Evolutionary conservation across 371 early-diverging fungal genomes (phyloP).

Genomic region (Mucor mucedo): DNA sequence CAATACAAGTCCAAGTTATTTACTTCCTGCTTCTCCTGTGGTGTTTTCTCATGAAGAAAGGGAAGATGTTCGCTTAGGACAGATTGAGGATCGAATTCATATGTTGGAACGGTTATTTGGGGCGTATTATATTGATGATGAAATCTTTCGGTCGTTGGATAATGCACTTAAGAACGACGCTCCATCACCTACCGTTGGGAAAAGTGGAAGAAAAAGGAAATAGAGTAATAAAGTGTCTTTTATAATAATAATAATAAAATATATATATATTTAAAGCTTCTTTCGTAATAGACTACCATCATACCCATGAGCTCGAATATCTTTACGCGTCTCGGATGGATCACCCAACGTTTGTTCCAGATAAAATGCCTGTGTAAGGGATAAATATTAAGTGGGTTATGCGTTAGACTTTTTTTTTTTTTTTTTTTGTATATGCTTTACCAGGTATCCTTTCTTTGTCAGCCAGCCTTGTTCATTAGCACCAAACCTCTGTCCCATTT

Average conservation of each 20-base stretch:
- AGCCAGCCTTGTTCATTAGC: slow-evolving; percentile 56
- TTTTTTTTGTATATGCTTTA: slow-evolving; percentile 9
- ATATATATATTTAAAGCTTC: not conserved
- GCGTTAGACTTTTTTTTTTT: not conserved
- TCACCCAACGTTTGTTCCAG: slow-evolving; percentile 67
- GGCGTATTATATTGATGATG: slow-evolving; percentile 36
- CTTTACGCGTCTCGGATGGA: slow-evolving; percentile 62
- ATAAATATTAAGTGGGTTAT: not conserved
- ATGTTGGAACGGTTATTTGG: slow-evolving; percentile 67
- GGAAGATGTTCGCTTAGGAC: slow-evolving; percentile 61
- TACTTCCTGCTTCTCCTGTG: slow-evolving; percentile 4
- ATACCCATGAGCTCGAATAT: slow-evolving; percentile 62
- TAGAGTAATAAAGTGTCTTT: no score
- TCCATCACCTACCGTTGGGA: not conserved
- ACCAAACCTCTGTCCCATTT: slow-evolving; percentile 64
- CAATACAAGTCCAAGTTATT: not conserved
- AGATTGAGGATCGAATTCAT: slow-evolving; percentile 96
- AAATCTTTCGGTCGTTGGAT: slow-evolving; percentile 30
- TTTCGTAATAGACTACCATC: slow-evolving; percentile 34
- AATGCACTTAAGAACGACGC: slow-evolving; percentile 17
- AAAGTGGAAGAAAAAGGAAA: not conserved
- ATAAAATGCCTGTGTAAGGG: slow-evolving; percentile 54
- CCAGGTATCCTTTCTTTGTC: slow-evolving; percentile 61
- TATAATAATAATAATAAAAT: no score
- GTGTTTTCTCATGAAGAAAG: not conserved